Percentiles rank a stretch among this genome's conserved stretches.
Evolutionary conservation across 1,284 basidiomycete species (phyloP).

Genomic region (Caloboletus firmus): DNA sequence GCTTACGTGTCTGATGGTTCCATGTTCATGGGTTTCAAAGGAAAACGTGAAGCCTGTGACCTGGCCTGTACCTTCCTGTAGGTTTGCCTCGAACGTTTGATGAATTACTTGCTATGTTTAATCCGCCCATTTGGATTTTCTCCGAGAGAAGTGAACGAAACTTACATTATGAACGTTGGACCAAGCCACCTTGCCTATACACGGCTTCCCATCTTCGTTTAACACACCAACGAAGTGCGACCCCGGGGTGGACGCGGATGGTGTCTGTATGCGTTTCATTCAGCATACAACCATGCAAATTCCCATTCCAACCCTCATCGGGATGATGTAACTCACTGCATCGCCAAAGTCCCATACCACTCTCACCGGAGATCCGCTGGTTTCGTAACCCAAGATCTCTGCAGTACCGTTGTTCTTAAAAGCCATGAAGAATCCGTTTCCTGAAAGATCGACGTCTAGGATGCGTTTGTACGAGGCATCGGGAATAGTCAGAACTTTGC

Average conservation of each 20-base stretch:
- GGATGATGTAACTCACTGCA: slow-evolving; percentile 44
- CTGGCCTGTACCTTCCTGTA: slow-evolving; percentile 55
- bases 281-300: slow-evolving; percentile 1
- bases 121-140: background rate
- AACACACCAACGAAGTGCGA: slow-evolving; percentile 63
- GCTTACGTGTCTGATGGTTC: slow-evolving; percentile 69
- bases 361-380: slow-evolving; percentile 43
- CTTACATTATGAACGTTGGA: slow-evolving; percentile 57
- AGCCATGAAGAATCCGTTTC: slow-evolving; percentile 52
- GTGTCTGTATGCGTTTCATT: slow-evolving; percentile 31
- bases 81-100: slow-evolving; percentile 59
- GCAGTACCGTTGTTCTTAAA: slow-evolving; percentile 54
- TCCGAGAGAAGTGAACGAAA: slow-evolving; percentile 16
- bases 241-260: slow-evolving; percentile 41
- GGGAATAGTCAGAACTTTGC: slow-evolving; percentile 45
- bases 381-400: slow-evolving; percentile 50
- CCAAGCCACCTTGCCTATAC: slow-evolving; percentile 76
- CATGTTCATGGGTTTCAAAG: slow-evolving; percentile 72
- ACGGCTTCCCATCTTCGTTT: slow-evolving; percentile 56
- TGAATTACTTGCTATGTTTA: slow-evolving; percentile 46
- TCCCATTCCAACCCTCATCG: background rate
- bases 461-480: slow-evolving; percentile 48
- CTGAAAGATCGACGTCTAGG: slow-evolving; percentile 54
- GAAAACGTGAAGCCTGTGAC: slow-evolving; percentile 66
- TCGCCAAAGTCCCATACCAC: slow-evolving; percentile 58